Conservation (phyloP, 805 yeast species). For the Pichia gijzeniarum region DNA sequence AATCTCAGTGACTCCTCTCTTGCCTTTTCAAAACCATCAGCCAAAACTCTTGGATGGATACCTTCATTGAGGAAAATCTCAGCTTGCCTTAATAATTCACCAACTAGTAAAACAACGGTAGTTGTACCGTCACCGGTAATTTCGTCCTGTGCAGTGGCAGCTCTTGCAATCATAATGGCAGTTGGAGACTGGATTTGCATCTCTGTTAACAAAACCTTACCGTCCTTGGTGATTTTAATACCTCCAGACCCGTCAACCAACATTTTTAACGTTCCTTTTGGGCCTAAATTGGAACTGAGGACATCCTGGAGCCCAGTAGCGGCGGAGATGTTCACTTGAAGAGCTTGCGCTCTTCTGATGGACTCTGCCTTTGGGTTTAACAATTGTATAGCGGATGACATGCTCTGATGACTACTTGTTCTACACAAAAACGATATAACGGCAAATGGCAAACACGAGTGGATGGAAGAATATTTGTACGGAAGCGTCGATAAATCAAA, state of each 20-base stretch:
- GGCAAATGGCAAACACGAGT: too few relatives aligned
- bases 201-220: conserved; percentile 85
- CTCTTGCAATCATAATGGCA: conserved; percentile 88
- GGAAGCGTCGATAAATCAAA: too few relatives aligned
- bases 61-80: conserved; percentile 90
- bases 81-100: conserved; percentile 91
- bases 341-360: conserved; percentile 89
- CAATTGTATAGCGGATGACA: conserved; percentile 69
- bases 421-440: too few relatives aligned
- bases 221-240: conserved; percentile 94
- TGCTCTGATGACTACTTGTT: neutral
- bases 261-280: conserved; percentile 95
- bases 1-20: conserved; percentile 66
- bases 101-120: conserved; percentile 88
- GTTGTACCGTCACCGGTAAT: conserved; percentile 99
- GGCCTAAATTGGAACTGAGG: conserved; percentile 86
- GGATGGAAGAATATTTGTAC: too few relatives aligned
- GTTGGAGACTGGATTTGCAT: conserved; percentile 96
- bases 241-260: conserved; percentile 95
- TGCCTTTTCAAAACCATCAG: conserved; percentile 93
- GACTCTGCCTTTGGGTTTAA: conserved; percentile 97
- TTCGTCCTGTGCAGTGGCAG: conserved; percentile 98
- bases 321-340: conserved; percentile 90
- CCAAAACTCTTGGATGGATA: conserved; percentile 88
- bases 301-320: conserved; percentile 97